Evolutionary conservation across 805 yeast genomes (phyloP).

Genomic region (Wickerhamiella sergipiensis): DNA sequence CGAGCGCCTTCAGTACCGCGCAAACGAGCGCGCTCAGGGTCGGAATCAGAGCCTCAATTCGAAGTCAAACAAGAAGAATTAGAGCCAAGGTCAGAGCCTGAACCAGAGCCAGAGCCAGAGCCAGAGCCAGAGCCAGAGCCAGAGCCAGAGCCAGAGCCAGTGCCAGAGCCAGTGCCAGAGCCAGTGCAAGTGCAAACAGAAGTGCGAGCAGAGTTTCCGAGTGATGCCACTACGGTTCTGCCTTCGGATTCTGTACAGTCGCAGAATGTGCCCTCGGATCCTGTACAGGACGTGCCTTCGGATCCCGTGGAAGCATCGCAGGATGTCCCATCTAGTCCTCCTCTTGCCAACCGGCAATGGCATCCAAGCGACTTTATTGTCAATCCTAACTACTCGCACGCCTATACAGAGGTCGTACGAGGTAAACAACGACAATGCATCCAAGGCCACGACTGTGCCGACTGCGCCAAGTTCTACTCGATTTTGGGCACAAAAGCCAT

Average conservation of each 20-base stretch:
- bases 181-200: too few relatives aligned
- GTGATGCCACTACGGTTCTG: background rate
- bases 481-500: conserved; percentile 5
- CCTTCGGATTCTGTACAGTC: background rate
- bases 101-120: background rate
- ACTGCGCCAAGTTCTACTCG: conserved; percentile 18
- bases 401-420: conserved; percentile 26
- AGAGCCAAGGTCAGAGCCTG: too few relatives aligned
- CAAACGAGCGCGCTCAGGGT: too few relatives aligned
- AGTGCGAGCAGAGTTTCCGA: background rate
- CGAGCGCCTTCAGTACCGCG: too few relatives aligned
- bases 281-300: too few relatives aligned
- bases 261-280: too few relatives aligned
- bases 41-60: too few relatives aligned
- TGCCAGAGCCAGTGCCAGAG: too few relatives aligned
- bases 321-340: background rate
- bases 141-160: background rate
- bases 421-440: conserved; percentile 24
- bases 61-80: too few relatives aligned
- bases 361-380: conserved; percentile 28
- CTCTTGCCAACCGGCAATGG: conserved; percentile 23
- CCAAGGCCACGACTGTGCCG: conserved; percentile 26
- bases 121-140: background rate
- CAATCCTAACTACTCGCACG: conserved; percentile 16
- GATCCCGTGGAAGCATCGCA: too few relatives aligned